A percentile compares a stretch with the other conserved stretches of the same genome.
phyloP scores from a whole-genome alignment of 768 basidiomycete species.

The Cyathus striatus region DNA sequence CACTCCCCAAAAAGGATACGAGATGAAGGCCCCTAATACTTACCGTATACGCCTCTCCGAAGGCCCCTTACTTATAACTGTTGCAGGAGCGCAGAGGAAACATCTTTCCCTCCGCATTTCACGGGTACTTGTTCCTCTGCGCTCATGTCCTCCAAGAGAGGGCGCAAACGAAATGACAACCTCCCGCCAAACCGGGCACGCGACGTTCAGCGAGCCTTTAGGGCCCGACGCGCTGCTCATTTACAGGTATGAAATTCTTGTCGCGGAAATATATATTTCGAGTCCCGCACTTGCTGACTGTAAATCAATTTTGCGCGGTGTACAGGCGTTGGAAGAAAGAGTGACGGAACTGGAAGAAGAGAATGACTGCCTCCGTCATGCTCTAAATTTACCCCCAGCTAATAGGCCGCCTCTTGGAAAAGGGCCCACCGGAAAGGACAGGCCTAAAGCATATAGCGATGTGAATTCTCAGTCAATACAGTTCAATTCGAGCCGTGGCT shows the following conservation, averaged over 20 bases:
- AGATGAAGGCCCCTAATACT: constrained; percentile 15
- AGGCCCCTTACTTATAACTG: constrained; percentile 39
- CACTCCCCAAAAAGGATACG: constrained; percentile 13
- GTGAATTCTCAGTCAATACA: constrained; percentile 16
- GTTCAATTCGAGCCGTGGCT: constrained; percentile 35
- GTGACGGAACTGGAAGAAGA: constrained; percentile 83
- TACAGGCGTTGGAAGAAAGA: constrained; percentile 74
- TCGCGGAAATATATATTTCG: constrained; percentile 29
- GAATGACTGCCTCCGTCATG: constrained; percentile 67
- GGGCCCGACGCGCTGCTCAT: constrained; percentile 84
- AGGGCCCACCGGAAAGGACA: constrained; percentile 87
- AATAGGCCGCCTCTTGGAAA: constrained; percentile 70
- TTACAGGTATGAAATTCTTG: constrained; percentile 54
- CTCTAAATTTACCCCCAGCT: constrained; percentile 70
- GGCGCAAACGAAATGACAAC: constrained; percentile 78
- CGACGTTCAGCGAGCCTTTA: constrained; percentile 87
- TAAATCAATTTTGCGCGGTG: constrained; percentile 18
- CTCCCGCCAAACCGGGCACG: constrained; percentile 79
- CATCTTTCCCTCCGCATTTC: constrained; percentile 17
- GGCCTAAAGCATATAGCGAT: constrained; percentile 48
- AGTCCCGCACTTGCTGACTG: constrained; percentile 13
- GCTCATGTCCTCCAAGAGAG: constrained; percentile 81
- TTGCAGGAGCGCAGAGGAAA: constrained; percentile 9
- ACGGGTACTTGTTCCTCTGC: constrained; percentile 20
- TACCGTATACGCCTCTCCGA: constrained; percentile 19